Base-by-base conservation (phyloP, 352 stramenopile species). In the Pythium utonaiense region DNA sequence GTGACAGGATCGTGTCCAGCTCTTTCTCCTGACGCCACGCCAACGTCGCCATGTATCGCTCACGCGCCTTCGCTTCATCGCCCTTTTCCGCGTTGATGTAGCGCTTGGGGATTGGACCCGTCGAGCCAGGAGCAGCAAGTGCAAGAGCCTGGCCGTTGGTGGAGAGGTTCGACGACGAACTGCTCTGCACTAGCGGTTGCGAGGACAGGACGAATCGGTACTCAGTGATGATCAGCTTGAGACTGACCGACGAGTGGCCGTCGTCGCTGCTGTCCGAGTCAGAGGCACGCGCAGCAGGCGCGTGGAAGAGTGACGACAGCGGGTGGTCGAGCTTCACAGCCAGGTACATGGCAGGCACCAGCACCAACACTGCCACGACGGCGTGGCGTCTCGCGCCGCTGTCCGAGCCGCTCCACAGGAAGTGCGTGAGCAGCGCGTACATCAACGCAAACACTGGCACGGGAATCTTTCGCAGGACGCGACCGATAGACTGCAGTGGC, bases 81-180 rank as follows among this genome's bases (percentile, higher is more conserved):
- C 86, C 86, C 58, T 93, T 95, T 57, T 90, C 84, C 2, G 86
- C 86, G 17, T 82, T 66, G 27, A 95, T 73, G 48, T 88, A 95
- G 9, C 86, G 80, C 48, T 62, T 73, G 1, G 83, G 85, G 9
- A 93, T 65, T 3, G 40, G 19, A 17, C 50, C 59, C 3, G 34
- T 57, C 17, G 53, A 38, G 50, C 44, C 50, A 8, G 59, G 50
- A 10, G 51, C 59, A 30, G 42, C 59, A 3, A 59, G 30, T 12
- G 49, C 57, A 16, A 22, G n/a, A 2, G 30, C 28, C 22, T 34
- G 48, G 56, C 45, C 57, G 19, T 53, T 55, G 13, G 19, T 38
- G 1, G 68, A 13, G 14, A 64, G 30, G 28, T 52, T 51, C 4
- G 65, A 42, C 45, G 47, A 54, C 13, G 54, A 53, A 0, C 30